Evolutionary conservation across 805 yeast genomes (phyloP), one percentile per base, ranked within the genome.

Genomic region (Teunomyces stri): DNA sequence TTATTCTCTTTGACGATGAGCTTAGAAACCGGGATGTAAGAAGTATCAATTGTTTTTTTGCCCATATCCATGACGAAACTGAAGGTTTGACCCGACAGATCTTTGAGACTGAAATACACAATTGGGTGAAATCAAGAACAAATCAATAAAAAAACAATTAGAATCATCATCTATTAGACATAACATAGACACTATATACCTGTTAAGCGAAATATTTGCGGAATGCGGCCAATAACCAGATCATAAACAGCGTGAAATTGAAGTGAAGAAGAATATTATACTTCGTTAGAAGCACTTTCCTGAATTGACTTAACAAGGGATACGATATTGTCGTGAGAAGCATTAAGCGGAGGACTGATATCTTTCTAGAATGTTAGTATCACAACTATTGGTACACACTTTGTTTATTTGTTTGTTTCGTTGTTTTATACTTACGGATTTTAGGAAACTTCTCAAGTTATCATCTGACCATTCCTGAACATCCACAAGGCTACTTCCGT

Each of bases 1-100:
- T 71, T 42, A 70, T 80, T 15, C 56, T 87, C 47, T 89, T 81
- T 57, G 96, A 89, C 60, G 96, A 89, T 62, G 96, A 89, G 63
- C 57, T 67, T 46, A 74, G 96, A 52, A 89, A 89, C 59, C 75
- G 68, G 51, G 96, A 89, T 55, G 96, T 89, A 3, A 85, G 80
- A 57, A 56, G 64, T 20, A 73, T 86, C 12, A 90, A 90, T 3
- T 89, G 88, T 22, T 76, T 79, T 44, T 89, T 89, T 63, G 79
- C 81, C 12, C 78, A 81, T 58, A 78, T 89, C 6, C 70, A 70
- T 6, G 79, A 82, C 56, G 85, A 84, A 37, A 68, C 69, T 21
- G 53, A 57, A 16, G 89, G 89, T 0, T 72, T 85, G 29, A 80
- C 83, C 1, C 73, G 82, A 74, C 56, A 66, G 15, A 58, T 79